A percentile compares a stretch with the other conserved stretches of the same genome.
Conservation (phyloP, 768 basidiomycete species). For the Boletus sp. region DNA sequence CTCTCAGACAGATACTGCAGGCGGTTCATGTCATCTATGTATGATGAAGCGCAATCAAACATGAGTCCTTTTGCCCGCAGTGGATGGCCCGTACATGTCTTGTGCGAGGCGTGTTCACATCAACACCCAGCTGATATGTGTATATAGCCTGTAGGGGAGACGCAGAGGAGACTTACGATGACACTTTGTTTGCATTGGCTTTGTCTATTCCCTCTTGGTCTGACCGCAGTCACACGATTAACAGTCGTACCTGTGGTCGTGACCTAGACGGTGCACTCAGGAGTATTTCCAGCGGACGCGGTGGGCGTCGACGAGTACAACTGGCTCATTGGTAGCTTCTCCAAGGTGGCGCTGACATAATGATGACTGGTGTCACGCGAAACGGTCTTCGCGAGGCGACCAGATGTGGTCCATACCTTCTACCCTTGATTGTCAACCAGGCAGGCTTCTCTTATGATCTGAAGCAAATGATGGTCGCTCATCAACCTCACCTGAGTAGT, state of each 20-base stretch:
- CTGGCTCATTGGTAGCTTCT: conserved; percentile 46
- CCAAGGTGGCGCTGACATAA: conserved; percentile 65
- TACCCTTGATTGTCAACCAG: conserved; percentile 71
- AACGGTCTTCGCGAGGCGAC: neutral
- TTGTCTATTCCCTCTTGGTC: conserved; percentile 34
- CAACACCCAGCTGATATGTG: neutral
- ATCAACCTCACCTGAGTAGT: conserved; percentile 56
- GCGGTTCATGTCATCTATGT: conserved; percentile 71
- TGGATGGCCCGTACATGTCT: conserved; percentile 40
- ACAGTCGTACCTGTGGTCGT: conserved; percentile 45
- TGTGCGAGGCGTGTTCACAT: conserved; percentile 13
- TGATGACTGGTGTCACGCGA: conserved; percentile 39
- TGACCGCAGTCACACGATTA: conserved; percentile 60
- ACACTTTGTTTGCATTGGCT: conserved; percentile 54
- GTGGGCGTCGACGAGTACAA: conserved; percentile 62
- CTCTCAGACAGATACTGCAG: conserved; percentile 62
- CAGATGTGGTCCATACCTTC: conserved; percentile 47
- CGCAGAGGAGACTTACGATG: conserved; percentile 45
- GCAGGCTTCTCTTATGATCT: conserved; percentile 66
- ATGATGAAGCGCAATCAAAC: neutral
- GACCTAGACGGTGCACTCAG: conserved; percentile 35
- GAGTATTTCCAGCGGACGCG: conserved; percentile 37
- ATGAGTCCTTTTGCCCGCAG: neutral
- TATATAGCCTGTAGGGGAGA: no score
- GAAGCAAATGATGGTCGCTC: conserved; percentile 72